Evolutionary conservation across 495 filamentous ascomycete genomes (phyloP).

Genomic region (Aspergillus panamensis): DNA sequence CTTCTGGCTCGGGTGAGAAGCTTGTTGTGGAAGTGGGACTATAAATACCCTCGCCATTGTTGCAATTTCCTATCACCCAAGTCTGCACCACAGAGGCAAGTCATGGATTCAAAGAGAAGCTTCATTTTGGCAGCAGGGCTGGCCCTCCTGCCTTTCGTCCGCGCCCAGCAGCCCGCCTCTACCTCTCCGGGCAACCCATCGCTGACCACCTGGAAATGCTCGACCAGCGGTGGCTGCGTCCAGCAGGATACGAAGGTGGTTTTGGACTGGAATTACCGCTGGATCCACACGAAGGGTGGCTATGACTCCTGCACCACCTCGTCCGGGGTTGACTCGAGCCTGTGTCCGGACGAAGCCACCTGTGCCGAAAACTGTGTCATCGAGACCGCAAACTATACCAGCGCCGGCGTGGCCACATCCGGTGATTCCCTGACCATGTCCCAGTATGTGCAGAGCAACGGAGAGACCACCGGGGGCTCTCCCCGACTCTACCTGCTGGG

Average conservation of each 20-base stretch:
- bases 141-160: background rate
- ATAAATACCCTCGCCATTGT: background rate
- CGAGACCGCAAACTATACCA: constrained; percentile 3
- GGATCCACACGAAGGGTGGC: background rate
- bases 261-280: constrained; percentile 6
- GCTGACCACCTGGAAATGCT: constrained; percentile 13
- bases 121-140: constrained; percentile 3
- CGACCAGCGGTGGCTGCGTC: background rate
- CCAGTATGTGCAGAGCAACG: background rate
- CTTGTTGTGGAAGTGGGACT: no score
- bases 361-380: constrained; percentile 8
- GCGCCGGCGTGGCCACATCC: constrained; percentile 1
- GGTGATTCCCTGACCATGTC: constrained; percentile 3
- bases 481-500: constrained; percentile 7
- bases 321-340: background rate
- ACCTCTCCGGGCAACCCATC: background rate
- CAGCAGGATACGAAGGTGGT: constrained; percentile 5
- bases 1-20: no score
- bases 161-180: constrained; percentile 1
- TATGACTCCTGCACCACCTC: background rate
- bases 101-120: background rate
- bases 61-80: background rate
- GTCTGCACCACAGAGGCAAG: no score
- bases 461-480: background rate
- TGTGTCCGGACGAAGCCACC: constrained; percentile 6